phyloP scores from a whole-genome alignment of 2,329 filamentous ascomycete species.

The Chaetomium sp. region DNA sequence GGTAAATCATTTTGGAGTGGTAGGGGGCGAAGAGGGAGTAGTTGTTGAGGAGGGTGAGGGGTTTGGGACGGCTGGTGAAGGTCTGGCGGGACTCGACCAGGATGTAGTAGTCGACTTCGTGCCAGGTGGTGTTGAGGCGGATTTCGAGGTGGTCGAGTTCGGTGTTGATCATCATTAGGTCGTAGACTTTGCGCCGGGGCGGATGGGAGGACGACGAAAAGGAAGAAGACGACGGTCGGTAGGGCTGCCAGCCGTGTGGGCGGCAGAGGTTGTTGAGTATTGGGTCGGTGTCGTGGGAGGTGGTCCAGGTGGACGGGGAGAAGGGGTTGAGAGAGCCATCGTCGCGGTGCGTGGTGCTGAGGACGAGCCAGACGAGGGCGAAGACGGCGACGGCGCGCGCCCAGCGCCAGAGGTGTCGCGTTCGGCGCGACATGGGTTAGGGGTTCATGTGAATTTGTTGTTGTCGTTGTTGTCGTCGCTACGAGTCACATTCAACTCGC shows the following conservation, averaged over 20 bases:
- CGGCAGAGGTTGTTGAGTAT: conserved; percentile 26
- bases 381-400: conserved; percentile 9
- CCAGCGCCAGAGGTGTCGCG: conserved; percentile 11
- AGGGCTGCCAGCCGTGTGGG: conserved; percentile 35
- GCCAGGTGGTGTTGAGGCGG: conserved; percentile 50
- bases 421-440: conserved; percentile 5
- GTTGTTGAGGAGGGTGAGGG: conserved; percentile 46
- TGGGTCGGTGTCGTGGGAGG: background rate
- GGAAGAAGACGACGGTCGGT: conserved; percentile 20
- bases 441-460: background rate
- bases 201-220: too few relatives aligned
- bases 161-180: conserved; percentile 56
- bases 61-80: conserved; percentile 52
- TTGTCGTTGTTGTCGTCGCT: too few relatives aligned
- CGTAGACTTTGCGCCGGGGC: conserved; percentile 53
- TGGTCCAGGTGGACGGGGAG: background rate
- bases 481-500: too few relatives aligned
- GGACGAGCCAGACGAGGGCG: conserved; percentile 11
- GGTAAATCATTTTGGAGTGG: conserved; percentile 55
- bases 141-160: conserved; percentile 63
- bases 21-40: conserved; percentile 47
- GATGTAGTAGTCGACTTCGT: conserved; percentile 58
- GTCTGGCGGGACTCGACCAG: conserved; percentile 53
- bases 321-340: background rate
- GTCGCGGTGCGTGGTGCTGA: background rate